Percentiles rank a stretch among this genome's conserved stretches.
Conservation (phyloP, 225 moss, liverwort and hornwort species). For the Bryoerythrophyllum caledonicum region DNA sequence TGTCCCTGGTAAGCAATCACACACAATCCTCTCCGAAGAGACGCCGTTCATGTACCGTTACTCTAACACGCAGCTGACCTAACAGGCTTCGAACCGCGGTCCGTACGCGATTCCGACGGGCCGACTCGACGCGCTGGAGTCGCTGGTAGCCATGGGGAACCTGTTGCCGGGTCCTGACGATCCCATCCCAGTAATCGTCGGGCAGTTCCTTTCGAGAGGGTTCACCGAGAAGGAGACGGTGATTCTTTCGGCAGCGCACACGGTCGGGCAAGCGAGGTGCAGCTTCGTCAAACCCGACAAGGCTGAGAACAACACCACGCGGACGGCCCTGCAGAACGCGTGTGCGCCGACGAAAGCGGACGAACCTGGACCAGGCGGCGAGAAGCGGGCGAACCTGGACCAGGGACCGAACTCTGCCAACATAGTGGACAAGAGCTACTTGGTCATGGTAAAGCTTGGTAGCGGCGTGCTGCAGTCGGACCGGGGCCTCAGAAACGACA, state of each 20-base stretch:
- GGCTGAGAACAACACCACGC: slow-evolving; percentile 20
- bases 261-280: slow-evolving; percentile 38
- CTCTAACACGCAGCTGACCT: too few species aligned
- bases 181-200: slow-evolving; percentile 12
- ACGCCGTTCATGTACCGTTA: too few species aligned
- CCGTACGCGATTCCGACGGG: slow-evolving; percentile 35
- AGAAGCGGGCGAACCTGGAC: slow-evolving; percentile 36
- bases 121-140: slow-evolving; percentile 30
- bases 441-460: slow-evolving; percentile 6
- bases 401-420: slow-evolving; percentile 9
- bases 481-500: slow-evolving; percentile 13
- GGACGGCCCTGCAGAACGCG: slow-evolving; percentile 11
- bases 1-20: slow-evolving; percentile 26
- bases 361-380: slow-evolving; percentile 28
- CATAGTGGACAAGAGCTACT: slow-evolving; percentile 37
- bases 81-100: slow-evolving; percentile 10
- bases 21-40: not conserved
- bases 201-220: slow-evolving; percentile 1
- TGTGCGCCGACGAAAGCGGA: slow-evolving; percentile 19
- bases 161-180: slow-evolving; percentile 24
- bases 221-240: slow-evolving; percentile 39
- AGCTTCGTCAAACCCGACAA: slow-evolving; percentile 45
- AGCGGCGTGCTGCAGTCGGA: slow-evolving; percentile 39
- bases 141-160: not conserved
- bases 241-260: slow-evolving; percentile 35